Evolutionary conservation across 768 basidiomycete species (phyloP).

Genomic region (Lactifluus subvellereus): DNA sequence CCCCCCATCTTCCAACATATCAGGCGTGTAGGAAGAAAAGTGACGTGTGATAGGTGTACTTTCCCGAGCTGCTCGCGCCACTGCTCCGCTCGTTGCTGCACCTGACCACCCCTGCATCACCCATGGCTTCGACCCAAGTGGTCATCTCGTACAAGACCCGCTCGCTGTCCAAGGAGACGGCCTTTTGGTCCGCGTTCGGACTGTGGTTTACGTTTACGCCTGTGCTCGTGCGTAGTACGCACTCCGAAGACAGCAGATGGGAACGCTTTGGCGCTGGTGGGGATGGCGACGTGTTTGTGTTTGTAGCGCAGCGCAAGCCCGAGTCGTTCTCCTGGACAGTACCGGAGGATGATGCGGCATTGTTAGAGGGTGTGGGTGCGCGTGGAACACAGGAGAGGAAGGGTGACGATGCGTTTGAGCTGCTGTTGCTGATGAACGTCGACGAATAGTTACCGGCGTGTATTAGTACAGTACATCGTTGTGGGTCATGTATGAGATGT

Average conservation of each 20-base stretch:
- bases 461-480: too few species aligned
- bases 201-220: constrained; percentile 67
- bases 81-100: constrained; percentile 70
- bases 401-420: constrained; percentile 67
- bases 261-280: constrained; percentile 22
- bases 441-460: constrained; percentile 12
- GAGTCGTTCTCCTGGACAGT: constrained; percentile 55
- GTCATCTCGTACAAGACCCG: constrained; percentile 75
- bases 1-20: not conserved
- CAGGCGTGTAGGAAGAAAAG: not conserved
- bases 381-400: constrained; percentile 39
- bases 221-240: constrained; percentile 35
- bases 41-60: constrained; percentile 61
- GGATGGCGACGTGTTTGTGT: constrained; percentile 44
- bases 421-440: constrained; percentile 44
- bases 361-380: constrained; percentile 55
- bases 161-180: constrained; percentile 61
- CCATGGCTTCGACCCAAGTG: constrained; percentile 31
- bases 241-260: constrained; percentile 24
- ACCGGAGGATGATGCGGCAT: constrained; percentile 46
- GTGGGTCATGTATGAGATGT: not conserved
- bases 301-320: constrained; percentile 51
- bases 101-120: constrained; percentile 39
- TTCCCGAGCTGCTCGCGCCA: constrained; percentile 73
- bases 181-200: constrained; percentile 79